Conservation (phyloP, 2,329 filamentous ascomycete genomes). For the Bipolaris cookei region DNA sequence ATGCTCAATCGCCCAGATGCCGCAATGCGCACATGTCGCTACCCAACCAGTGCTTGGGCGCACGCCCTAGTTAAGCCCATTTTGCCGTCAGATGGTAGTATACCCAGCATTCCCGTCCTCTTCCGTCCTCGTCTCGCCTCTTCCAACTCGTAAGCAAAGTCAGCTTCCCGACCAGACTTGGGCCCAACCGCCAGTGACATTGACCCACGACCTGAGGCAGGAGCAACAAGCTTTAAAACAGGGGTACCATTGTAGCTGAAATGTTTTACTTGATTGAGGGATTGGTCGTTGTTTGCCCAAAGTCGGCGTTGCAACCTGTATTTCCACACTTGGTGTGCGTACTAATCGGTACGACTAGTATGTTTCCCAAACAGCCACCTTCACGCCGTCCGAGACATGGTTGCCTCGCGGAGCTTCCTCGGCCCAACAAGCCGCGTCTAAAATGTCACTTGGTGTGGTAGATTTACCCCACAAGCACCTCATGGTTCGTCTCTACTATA, state of each 20-base stretch:
- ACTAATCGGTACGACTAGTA: neutral
- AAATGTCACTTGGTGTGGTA: neutral
- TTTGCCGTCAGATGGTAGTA: neutral
- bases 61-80: neutral
- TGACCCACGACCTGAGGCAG: conserved; percentile 1
- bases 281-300: neutral
- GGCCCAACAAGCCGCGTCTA: neutral
- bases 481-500: neutral
- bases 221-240: conserved; percentile 13
- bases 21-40: neutral
- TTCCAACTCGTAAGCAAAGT: conserved; percentile 4
- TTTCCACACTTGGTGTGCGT: neutral
- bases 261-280: neutral
- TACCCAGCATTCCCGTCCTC: conserved; percentile 1
- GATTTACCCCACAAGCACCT: neutral
- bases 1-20: neutral
- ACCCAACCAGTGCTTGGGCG: conserved; percentile 1
- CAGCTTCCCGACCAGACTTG: neutral
- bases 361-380: neutral
- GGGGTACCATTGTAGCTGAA: conserved; percentile 16
- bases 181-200: neutral
- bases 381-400: neutral
- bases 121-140: conserved; percentile 6
- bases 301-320: neutral
- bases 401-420: neutral